phyloP scores from a whole-genome alignment of 805 yeast genomes.

The Clavispora carvajalis region DNA sequence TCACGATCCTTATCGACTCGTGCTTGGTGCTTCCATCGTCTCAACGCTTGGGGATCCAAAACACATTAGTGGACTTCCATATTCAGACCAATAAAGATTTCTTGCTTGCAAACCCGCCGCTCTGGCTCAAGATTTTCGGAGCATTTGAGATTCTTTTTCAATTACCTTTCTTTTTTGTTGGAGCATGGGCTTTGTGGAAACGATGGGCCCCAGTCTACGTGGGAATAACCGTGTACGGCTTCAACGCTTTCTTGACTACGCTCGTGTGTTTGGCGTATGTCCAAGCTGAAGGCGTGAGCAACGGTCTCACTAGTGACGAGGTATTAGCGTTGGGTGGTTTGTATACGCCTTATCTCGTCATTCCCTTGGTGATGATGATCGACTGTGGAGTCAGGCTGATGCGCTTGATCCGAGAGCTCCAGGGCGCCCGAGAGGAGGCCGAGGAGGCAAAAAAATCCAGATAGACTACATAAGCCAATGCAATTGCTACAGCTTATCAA shows the following conservation, averaged over 20 bases:
- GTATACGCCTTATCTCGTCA: slow-evolving; percentile 66
- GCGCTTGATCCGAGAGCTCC: neutral
- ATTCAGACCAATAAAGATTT: slow-evolving; percentile 65
- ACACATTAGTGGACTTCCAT: slow-evolving; percentile 52
- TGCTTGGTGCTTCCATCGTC: slow-evolving; percentile 58
- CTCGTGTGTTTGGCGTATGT: slow-evolving; percentile 62
- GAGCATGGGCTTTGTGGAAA: slow-evolving; percentile 22
- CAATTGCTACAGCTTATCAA: too few relatives aligned
- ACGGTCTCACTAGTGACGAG: slow-evolving; percentile 37
- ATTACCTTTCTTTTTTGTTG: slow-evolving; percentile 66
- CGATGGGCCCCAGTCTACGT: slow-evolving; percentile 16
- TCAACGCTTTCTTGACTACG: slow-evolving; percentile 80
- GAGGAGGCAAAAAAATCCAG: neutral
- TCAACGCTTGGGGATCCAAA: slow-evolving; percentile 46
- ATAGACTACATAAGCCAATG: neutral
- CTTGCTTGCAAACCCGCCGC: slow-evolving; percentile 51
- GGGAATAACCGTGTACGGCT: slow-evolving; percentile 61
- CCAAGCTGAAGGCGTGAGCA: slow-evolving; percentile 23
- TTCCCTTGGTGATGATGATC: slow-evolving; percentile 54
- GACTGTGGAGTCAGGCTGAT: slow-evolving; percentile 27
- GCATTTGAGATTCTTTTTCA: slow-evolving; percentile 69
- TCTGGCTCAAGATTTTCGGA: slow-evolving; percentile 73
- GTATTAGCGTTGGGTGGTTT: slow-evolving; percentile 41
- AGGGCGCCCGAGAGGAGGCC: neutral
- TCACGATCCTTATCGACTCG: slow-evolving; percentile 72